Base-by-base conservation (phyloP, 805 yeast species). In the Yarrowia sp. region DNA sequence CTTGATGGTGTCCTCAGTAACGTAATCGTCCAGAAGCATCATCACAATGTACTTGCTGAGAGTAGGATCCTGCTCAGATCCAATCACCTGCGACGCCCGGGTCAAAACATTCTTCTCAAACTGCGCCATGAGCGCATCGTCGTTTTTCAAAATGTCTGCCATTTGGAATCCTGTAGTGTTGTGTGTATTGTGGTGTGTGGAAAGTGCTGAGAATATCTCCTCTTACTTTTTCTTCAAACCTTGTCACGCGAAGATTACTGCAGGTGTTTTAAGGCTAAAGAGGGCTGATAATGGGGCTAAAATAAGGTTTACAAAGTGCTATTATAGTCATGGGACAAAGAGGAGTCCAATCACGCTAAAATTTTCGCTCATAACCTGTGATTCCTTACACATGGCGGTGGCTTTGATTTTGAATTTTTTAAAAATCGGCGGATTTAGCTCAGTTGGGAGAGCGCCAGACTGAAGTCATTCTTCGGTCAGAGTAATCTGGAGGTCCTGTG, bases 401-500 rank as follows among this genome's bases (percentile, higher is more conserved):
- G 36, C 24, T 24, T 21, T 8, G 1, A 9, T n/a, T 10, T 17
- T 11, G 2, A 24, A 36, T n/a, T n/a, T n/a, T n/a, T n/a, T n/a
- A 28, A 46, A 46, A 33, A 30, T 7, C 26, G 9, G 68, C 66
- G 67, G 66, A 54, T 65, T 73, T 72, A 72, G 75, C 75, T 72
- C 75, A 72, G 75, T 72, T 72, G 75, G 75, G 75, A 72, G 75
- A 72, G 83, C 76, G 66, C 75, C 77, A 33, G 79, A 75, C 65
- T 80, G 73, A 70, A 75, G 66, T 61, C 40, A 41, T 32, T 40
- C 62, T 56, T 38, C 24, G 26, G 44, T 38, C 46, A 24, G 46
- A 54, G 58, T 35, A 65, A 84, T 84, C 88, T 85, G 88, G 82
- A 85, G 89, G 89, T 85, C 88, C 86, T 84, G 88, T 84, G 88